phyloP scores from a whole-genome alignment of 2,329 filamentous ascomycete species.

The Cryphonectria parasitica region DNA sequence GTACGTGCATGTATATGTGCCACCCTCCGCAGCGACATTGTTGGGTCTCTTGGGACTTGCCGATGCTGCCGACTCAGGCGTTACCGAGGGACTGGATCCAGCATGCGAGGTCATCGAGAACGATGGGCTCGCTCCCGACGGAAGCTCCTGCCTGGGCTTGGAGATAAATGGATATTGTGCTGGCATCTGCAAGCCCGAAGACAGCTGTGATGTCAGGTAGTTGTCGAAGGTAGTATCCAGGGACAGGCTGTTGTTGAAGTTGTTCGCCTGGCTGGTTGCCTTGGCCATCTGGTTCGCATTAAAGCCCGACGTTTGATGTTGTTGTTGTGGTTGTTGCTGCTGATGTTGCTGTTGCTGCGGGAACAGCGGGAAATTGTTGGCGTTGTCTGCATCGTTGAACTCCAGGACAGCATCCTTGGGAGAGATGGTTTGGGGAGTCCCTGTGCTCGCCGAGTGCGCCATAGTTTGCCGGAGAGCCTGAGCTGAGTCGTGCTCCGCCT shows the following conservation, averaged over 20 bases:
- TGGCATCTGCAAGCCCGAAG: slow-evolving; percentile 44
- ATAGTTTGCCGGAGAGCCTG: slow-evolving; percentile 49
- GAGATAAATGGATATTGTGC: slow-evolving; percentile 58
- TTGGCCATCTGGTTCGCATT: slow-evolving; percentile 46
- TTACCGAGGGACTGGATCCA: slow-evolving; percentile 49
- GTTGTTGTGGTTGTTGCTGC: slow-evolving; percentile 38
- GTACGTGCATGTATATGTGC: slow-evolving; percentile 96
- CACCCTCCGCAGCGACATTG: slow-evolving; percentile 72
- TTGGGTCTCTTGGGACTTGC: slow-evolving; percentile 55
- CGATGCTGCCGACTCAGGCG: slow-evolving; percentile 36
- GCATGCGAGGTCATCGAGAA: slow-evolving; percentile 42
- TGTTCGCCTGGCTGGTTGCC: slow-evolving; percentile 33
- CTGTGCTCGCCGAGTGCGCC: slow-evolving; percentile 45
- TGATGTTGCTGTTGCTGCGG: slow-evolving; percentile 45
- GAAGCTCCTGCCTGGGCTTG: slow-evolving; percentile 44
- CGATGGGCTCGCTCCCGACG: slow-evolving; percentile 38
- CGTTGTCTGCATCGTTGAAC: slow-evolving; percentile 75
- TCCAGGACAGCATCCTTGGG: slow-evolving; percentile 91
- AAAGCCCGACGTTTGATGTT: slow-evolving; percentile 46
- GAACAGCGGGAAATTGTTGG: slow-evolving; percentile 74
- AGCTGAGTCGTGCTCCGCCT: slow-evolving; percentile 60
- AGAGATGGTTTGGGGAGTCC: slow-evolving; percentile 83
- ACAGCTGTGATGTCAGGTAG: slow-evolving; percentile 42
- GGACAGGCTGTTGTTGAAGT: slow-evolving; percentile 32
- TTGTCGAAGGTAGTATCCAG: slow-evolving; percentile 34